Percentiles rank a stretch among this genome's conserved stretches.
These are phyloP conservation scores for Paraphoma chrysanthemicola DNA, from an alignment of 2,329 filamentous ascomycete species.

Conservation along the genomic window DNA sequence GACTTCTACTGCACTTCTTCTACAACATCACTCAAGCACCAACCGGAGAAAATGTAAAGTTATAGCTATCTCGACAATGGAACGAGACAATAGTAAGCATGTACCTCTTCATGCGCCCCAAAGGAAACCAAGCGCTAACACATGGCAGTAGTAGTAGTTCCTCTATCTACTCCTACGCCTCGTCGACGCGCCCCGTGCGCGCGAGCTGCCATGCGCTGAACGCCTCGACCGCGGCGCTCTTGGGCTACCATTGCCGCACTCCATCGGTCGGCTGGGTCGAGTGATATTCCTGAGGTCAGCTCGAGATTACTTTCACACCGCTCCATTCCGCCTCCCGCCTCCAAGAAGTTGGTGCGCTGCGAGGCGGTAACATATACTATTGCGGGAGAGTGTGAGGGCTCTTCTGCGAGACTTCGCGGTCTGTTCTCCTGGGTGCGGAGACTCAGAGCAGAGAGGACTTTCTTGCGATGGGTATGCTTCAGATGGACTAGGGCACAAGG, in stretches of 20 bases:
- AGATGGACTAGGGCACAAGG: constrained; percentile 40
- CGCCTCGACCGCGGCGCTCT: constrained; percentile 66
- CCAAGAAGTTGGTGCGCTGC: too few relatives aligned
- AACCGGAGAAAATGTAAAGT: constrained; percentile 57
- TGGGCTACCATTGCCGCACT: constrained; percentile 58
- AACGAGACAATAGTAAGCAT: constrained; percentile 67
- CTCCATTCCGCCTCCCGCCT: constrained; percentile 87
- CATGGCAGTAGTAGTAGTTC: constrained; percentile 64
- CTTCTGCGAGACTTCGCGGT: constrained; percentile 95
- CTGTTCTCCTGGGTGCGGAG: constrained; percentile 97
- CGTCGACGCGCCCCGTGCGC: constrained; percentile 77
- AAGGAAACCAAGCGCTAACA: constrained; percentile 24
- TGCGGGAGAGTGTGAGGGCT: constrained; percentile 99
- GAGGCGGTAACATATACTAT: too few relatives aligned
- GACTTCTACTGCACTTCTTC: neutral
- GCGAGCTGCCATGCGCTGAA: constrained; percentile 92
- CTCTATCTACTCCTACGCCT: constrained; percentile 59
- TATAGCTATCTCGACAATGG: constrained; percentile 75
- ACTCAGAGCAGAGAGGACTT: constrained; percentile 76
- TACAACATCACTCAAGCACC: constrained; percentile 11
- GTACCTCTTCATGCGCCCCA: neutral
- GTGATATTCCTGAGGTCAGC: constrained; percentile 55
- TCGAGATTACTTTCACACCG: constrained; percentile 80
- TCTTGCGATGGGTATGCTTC: constrained; percentile 80
- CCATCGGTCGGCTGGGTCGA: constrained; percentile 74